Percentiles rank a stretch among this genome's conserved stretches.
Conservation (phyloP, 2,329 filamentous ascomycete species). For the Pestalotiopsis sp. region DNA sequence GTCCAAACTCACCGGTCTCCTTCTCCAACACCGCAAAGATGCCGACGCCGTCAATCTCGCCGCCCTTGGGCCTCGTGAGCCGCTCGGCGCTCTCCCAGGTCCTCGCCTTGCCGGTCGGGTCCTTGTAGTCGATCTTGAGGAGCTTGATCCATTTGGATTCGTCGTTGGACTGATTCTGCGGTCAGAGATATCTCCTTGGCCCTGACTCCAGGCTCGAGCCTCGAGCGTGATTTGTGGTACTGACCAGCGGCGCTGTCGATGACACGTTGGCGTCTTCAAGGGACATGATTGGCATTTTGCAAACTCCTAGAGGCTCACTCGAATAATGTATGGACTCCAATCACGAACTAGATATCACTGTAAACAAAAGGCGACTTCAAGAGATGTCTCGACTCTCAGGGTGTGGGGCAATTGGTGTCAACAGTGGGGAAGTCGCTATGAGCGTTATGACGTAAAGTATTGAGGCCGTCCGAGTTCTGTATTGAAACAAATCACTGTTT, state of each 20-base stretch:
- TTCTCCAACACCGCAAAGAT: slow-evolving; percentile 70
- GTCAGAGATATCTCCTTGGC: background rate
- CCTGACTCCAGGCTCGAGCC: too few species aligned
- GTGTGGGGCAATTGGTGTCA: background rate
- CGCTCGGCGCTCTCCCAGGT: slow-evolving; percentile 76
- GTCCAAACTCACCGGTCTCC: slow-evolving; percentile 38
- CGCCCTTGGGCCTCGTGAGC: slow-evolving; percentile 62
- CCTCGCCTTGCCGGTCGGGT: slow-evolving; percentile 59
- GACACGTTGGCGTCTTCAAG: slow-evolving; percentile 8
- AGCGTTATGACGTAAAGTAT: background rate
- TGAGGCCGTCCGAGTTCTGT: background rate
- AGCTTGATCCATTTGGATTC: slow-evolving; percentile 15
- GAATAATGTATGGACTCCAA: too few species aligned
- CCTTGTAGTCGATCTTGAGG: slow-evolving; percentile 57
- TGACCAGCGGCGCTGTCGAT: slow-evolving; percentile 11
- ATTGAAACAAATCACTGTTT: background rate
- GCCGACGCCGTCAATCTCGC: slow-evolving; percentile 71
- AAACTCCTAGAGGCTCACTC: too few species aligned
- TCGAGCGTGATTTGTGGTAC: background rate
- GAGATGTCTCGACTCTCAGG: background rate
- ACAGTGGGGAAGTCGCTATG: background rate
- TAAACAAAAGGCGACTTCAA: background rate
- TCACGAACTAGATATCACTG: background rate
- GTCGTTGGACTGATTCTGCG: background rate
- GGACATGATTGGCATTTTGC: background rate